Conservation (phyloP, 768 basidiomycete genomes). For the Russula ochroleuca region DNA sequence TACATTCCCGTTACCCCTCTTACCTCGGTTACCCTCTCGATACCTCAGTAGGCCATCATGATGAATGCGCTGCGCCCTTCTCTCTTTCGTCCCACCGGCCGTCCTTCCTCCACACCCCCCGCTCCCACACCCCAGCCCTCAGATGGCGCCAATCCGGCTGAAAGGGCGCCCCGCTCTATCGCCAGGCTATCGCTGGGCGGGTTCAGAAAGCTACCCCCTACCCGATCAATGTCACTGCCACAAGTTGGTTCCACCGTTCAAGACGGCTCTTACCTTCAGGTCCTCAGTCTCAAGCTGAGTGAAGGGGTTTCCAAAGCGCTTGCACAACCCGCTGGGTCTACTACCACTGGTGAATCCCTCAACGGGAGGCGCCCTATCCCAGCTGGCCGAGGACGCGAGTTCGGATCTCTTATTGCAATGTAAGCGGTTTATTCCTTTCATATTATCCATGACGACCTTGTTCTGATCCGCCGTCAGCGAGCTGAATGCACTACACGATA, state of each 20-base stretch:
- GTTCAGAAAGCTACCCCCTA: slow-evolving; percentile 55
- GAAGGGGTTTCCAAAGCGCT: slow-evolving; percentile 79
- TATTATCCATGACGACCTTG: not conserved
- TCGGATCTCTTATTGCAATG: slow-evolving; percentile 69
- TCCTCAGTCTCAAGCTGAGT: slow-evolving; percentile 69
- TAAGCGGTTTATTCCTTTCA: slow-evolving; percentile 39
- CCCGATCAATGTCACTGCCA: slow-evolving; percentile 37
- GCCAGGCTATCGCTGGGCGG: slow-evolving; percentile 56
- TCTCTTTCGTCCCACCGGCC: slow-evolving; percentile 60
- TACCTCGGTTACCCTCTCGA: slow-evolving; percentile 9
- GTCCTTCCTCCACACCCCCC: slow-evolving; percentile 59
- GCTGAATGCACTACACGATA: slow-evolving; percentile 58
- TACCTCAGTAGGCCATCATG: slow-evolving; percentile 33
- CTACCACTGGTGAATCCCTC: slow-evolving; percentile 48
- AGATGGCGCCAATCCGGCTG: slow-evolving; percentile 40
- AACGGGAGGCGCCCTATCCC: slow-evolving; percentile 69
- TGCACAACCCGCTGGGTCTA: slow-evolving; percentile 56
- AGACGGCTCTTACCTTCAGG: slow-evolving; percentile 77
- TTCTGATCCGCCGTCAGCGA: slow-evolving; percentile 46
- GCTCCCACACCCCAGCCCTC: slow-evolving; percentile 33
- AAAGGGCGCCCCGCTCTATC: slow-evolving; percentile 48
- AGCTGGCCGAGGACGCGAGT: slow-evolving; percentile 59
- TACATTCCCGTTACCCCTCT: slow-evolving; percentile 29
- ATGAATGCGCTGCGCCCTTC: slow-evolving; percentile 67
- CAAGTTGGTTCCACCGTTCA: slow-evolving; percentile 50